Percentiles rank a stretch among this genome's conserved stretches.
These are phyloP conservation scores for Collybia mongolica DNA, from an alignment of 768 basidiomycete genomes.

Conservation along the genomic window DNA sequence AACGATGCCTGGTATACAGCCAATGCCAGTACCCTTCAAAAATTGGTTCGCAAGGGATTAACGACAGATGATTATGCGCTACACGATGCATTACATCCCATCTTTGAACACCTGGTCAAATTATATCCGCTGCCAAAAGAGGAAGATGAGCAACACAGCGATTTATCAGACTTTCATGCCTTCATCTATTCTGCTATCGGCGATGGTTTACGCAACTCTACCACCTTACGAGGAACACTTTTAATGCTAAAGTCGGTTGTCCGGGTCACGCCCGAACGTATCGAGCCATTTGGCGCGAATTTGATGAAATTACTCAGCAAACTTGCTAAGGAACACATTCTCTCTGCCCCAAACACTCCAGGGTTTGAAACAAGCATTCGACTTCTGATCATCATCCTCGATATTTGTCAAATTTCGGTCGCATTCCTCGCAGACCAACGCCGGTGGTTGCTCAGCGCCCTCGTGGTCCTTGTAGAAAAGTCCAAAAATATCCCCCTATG, in stretches of 20 bases:
- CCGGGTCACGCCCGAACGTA: slow-evolving; percentile 74
- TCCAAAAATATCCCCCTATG: slow-evolving; percentile 80
- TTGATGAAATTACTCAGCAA: slow-evolving; percentile 85
- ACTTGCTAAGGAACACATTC: slow-evolving; percentile 85
- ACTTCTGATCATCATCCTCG: slow-evolving; percentile 74
- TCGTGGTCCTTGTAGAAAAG: slow-evolving; percentile 85
- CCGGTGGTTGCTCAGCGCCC: slow-evolving; percentile 71
- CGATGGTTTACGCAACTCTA: slow-evolving; percentile 77
- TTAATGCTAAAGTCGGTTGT: slow-evolving; percentile 88
- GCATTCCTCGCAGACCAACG: slow-evolving; percentile 85
- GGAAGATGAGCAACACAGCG: slow-evolving; percentile 72
- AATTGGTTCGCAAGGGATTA: slow-evolving; percentile 86
- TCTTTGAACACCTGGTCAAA: slow-evolving; percentile 78
- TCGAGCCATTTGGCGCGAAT: slow-evolving; percentile 73
- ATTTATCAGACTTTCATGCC: slow-evolving; percentile 72
- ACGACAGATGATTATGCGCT: slow-evolving; percentile 75
- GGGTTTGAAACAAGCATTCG: slow-evolving; percentile 63
- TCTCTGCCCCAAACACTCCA: slow-evolving; percentile 42
- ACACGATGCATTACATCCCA: slow-evolving; percentile 78
- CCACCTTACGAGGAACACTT: slow-evolving; percentile 73
- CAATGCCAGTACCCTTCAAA: slow-evolving; percentile 73
- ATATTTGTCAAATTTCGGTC: slow-evolving; percentile 83
- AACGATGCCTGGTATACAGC: slow-evolving; percentile 76
- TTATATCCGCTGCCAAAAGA: slow-evolving; percentile 78
- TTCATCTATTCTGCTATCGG: slow-evolving; percentile 74